Percentiles rank a stretch among this genome's conserved stretches.
Evolutionary conservation across 371 early-diverging fungal species (phyloP).

Genomic region (Rhizomucor miehei): DNA sequence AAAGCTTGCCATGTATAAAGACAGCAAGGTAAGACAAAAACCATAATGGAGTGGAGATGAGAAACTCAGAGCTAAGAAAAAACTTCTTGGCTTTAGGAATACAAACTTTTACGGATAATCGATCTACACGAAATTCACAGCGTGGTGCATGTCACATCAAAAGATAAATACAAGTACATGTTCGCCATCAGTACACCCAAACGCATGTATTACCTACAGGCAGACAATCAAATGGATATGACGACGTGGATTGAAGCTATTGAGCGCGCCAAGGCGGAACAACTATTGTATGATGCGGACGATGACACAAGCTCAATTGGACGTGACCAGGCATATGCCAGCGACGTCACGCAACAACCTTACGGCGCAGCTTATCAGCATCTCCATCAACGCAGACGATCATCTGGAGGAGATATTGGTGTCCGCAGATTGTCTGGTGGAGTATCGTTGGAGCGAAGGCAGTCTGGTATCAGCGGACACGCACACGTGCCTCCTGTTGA

Average conservation of each 20-base stretch:
- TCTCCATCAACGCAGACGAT: conserved; percentile 25
- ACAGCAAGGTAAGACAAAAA: conserved; percentile 59
- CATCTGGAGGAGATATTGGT: conserved; percentile 15
- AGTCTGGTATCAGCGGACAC: neutral
- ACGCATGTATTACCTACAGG: conserved; percentile 75
- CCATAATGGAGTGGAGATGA: neutral
- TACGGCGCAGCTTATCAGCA: conserved; percentile 24
- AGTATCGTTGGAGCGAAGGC: neutral
- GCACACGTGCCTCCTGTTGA: conserved; percentile 20
- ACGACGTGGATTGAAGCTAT: conserved; percentile 69
- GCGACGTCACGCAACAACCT: conserved; percentile 25
- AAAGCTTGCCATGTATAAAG: conserved; percentile 82
- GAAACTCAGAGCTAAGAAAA: neutral
- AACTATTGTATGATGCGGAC: conserved; percentile 40
- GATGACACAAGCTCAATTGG: conserved; percentile 43
- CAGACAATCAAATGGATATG: conserved; percentile 59
- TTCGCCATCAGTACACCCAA: conserved; percentile 77
- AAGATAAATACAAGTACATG: conserved; percentile 62
- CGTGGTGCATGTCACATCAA: conserved; percentile 70
- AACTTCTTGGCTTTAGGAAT: conserved; percentile 52
- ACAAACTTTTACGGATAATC: conserved; percentile 74
- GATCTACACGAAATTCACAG: conserved; percentile 72
- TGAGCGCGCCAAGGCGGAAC: conserved; percentile 49
- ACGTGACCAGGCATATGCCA: conserved; percentile 50
- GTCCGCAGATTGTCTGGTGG: conserved; percentile 18